phyloP scores from a whole-genome alignment of 2,329 filamentous ascomycete species.

The Claviceps monticola region DNA sequence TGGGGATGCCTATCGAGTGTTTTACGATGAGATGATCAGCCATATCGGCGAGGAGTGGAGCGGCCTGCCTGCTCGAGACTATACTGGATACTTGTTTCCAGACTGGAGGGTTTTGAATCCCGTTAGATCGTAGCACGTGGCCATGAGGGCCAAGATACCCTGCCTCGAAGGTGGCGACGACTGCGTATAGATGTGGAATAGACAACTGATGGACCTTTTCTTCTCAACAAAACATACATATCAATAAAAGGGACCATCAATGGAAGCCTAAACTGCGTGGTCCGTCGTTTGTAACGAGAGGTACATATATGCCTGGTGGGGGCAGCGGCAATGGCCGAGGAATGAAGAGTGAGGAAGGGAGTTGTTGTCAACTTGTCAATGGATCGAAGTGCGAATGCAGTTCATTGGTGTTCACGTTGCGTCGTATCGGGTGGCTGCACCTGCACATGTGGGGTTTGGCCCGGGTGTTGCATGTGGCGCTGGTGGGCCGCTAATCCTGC shows the following conservation, averaged over 20 bases:
- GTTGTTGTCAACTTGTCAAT: no score
- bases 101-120: slow-evolving; percentile 27
- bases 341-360: not conserved
- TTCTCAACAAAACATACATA: no score
- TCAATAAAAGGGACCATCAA: no score
- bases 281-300: no score
- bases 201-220: no score
- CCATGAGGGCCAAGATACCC: not conserved
- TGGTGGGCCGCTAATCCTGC: not conserved
- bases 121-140: not conserved
- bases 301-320: no score
- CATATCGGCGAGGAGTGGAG: slow-evolving; percentile 33
- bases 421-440: not conserved
- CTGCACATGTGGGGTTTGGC: not conserved
- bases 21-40: slow-evolving; percentile 34
- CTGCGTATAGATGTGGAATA: not conserved
- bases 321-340: not conserved
- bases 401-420: not conserved
- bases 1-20: slow-evolving; percentile 36
- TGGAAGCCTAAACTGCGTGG: no score
- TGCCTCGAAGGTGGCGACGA: not conserved
- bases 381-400: no score
- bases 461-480: not conserved
- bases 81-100: slow-evolving; percentile 30
- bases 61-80: slow-evolving; percentile 20